A percentile compares a stretch with the other conserved stretches of the same genome.
Conservation (phyloP, 768 basidiomycete genomes). For the Gloeophyllum trabeum region DNA sequence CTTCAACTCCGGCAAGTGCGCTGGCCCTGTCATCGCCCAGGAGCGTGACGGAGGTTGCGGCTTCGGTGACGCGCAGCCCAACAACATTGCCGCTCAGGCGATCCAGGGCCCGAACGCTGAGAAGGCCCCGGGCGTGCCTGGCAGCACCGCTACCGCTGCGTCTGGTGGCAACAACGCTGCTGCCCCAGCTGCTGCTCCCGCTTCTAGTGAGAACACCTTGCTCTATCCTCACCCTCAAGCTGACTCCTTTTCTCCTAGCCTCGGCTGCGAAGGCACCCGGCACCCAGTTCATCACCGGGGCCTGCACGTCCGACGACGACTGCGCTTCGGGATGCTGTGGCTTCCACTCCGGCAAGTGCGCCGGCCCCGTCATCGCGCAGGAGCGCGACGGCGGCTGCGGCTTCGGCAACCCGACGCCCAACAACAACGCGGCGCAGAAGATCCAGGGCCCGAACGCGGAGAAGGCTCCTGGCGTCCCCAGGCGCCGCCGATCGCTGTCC, state of each 20-base stretch:
- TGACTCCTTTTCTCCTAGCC: background rate
- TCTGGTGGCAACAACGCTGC: background rate
- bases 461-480: slow-evolving; percentile 1
- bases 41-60: slow-evolving; percentile 16
- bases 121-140: background rate
- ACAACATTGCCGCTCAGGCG: slow-evolving; percentile 11
- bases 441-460: slow-evolving; percentile 5
- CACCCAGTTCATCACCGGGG: slow-evolving; percentile 11
- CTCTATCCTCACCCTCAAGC: background rate
- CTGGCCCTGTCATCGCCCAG: slow-evolving; percentile 14
- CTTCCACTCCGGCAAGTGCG: slow-evolving; percentile 13
- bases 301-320: slow-evolving; percentile 10
- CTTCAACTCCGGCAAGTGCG: slow-evolving; percentile 15
- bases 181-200: background rate
- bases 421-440: slow-evolving; percentile 10
- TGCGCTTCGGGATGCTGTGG: slow-evolving; percentile 13
- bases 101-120: slow-evolving; percentile 7
- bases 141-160: background rate
- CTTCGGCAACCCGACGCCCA: slow-evolving; percentile 8
- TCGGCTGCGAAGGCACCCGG: slow-evolving; percentile 5
- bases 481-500: no score
- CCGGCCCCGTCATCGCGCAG: slow-evolving; percentile 12
- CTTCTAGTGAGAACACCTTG: background rate
- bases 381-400: slow-evolving; percentile 13
- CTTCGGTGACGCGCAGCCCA: slow-evolving; percentile 11